phyloP scores from a whole-genome alignment of 352 stramenopile genomes.

The Phytophthora colocasiae region DNA sequence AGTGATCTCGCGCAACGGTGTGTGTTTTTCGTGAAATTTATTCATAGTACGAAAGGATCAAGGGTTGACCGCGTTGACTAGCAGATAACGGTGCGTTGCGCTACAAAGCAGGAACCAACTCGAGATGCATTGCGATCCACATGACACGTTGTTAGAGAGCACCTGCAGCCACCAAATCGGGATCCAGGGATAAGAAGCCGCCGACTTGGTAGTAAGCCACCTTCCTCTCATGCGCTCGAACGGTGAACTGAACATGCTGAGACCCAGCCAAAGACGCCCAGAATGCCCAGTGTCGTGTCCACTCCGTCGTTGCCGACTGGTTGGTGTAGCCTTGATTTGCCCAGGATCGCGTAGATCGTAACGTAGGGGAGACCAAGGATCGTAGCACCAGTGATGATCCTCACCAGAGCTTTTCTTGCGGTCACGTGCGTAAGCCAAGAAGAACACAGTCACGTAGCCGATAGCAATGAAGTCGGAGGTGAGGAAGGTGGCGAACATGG shows the following conservation, averaged over 20 bases:
- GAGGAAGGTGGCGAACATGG: conserved; percentile 47
- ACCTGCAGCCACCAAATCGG: conserved; percentile 36
- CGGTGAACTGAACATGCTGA: conserved; percentile 45
- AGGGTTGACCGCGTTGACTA: conserved; percentile 27
- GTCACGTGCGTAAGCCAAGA: conserved; percentile 38
- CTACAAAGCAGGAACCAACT: conserved; percentile 47
- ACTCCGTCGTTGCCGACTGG: conserved; percentile 42
- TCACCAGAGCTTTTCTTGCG: conserved; percentile 31
- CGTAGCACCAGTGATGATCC: conserved; percentile 16
- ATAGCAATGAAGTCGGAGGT: conserved; percentile 34
- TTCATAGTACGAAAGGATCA: conserved; percentile 29
- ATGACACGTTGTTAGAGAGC: conserved; percentile 45
- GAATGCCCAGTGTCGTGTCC: conserved; percentile 36
- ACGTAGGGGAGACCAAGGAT: conserved; percentile 36
- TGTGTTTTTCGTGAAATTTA: conserved; percentile 45
- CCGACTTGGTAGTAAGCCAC: conserved; percentile 45
- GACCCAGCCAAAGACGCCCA: conserved; percentile 32
- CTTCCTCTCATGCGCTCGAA: conserved; percentile 44
- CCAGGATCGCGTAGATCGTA: conserved; percentile 37
- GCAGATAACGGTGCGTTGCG: conserved; percentile 35
- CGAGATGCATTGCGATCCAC: conserved; percentile 43
- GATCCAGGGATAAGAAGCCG: conserved; percentile 47
- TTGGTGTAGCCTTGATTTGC: conserved; percentile 31
- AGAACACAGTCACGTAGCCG: conserved; percentile 34
- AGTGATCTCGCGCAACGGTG: conserved; percentile 29